Evolutionary conservation across 495 filamentous ascomycete genomes (phyloP), one percentile per base, ranked within the genome.

Genomic region (Trichoderma reesei): DNA sequence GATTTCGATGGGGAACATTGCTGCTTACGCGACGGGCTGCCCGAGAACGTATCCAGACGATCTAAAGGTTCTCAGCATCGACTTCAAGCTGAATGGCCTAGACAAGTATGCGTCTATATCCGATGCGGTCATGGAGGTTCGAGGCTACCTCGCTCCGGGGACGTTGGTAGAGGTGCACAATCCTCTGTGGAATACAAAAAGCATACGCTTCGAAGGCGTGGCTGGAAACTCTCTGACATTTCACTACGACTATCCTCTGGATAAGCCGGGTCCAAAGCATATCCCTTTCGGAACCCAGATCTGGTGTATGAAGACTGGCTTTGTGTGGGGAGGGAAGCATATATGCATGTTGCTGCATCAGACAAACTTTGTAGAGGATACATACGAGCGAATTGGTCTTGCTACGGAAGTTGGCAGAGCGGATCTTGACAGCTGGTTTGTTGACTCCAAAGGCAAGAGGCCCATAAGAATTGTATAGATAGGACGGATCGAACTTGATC

Each of bases 231-330:
- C 60, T 36, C 26, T 62, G 36, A 18, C 11, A 0, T 62, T 62
- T 41, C 41, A 62, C 20, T 41, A 37, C 11, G 60, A 62, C 60
- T 62, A 39, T n/a, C 60, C 60, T 62, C 11, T 62, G 10, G 14
- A 39, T n/a, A 34, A 62, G 36, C 36, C 18, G 11, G 33, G 37
- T 37, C 41, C 60, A 4, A 6, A 39, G 7, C 31, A 62, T 41
- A 13, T 62, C 4, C 18, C 36, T 7, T 26, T 41, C 10, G 60
- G 60, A 37, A 62, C 33, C 18, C 60, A 6, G 31, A 41, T 62
- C 18, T 62, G n/a, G 10, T 62, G 60, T 41, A 41, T 62, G 18
- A 62, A 62, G 60, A 62, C 60, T n/a, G 60, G 60, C 33, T 62
- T 62, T 26, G 60, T 62, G 4, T 62, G 60, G 60, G 60, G 60